Percentiles rank a stretch among this genome's conserved stretches.
Conservation (phyloP, 2,329 filamentous ascomycete genomes). For the Cercospora sesami region DNA sequence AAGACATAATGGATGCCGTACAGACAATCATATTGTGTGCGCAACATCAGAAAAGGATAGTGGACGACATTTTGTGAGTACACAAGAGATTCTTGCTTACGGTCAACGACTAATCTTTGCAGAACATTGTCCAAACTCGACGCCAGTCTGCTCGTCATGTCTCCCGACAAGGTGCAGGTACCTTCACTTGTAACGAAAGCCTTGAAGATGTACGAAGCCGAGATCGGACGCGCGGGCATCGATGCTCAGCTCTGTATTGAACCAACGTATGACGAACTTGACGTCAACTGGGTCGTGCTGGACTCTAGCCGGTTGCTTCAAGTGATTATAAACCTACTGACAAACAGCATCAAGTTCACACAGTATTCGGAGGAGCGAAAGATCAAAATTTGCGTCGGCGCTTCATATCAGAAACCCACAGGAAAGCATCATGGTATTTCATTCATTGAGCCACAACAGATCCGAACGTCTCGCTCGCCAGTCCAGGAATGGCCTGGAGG, state of each 20-base stretch:
- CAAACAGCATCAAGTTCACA: conserved; percentile 52
- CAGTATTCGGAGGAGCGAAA: conserved; percentile 39
- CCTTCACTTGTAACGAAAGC: conserved; percentile 40
- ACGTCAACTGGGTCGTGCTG: conserved; percentile 43
- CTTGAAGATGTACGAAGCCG: conserved; percentile 39
- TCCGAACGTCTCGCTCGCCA: conserved; percentile 26
- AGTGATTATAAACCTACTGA: conserved; percentile 47
- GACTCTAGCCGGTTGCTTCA: conserved; percentile 49
- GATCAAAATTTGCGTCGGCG: conserved; percentile 45
- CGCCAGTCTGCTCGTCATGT: conserved; percentile 46
- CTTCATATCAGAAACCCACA: conserved; percentile 36
- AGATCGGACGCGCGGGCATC: conserved; percentile 34
- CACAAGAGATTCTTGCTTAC: neutral
- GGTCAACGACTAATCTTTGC: neutral
- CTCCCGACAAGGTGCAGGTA: conserved; percentile 43
- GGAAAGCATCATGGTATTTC: conserved; percentile 38
- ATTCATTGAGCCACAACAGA: conserved; percentile 35
- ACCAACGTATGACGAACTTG: conserved; percentile 39
- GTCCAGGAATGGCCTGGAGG: conserved; percentile 40
- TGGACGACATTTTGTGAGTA: conserved; percentile 47
- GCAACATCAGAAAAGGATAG: conserved; percentile 51
- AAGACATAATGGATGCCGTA: conserved; percentile 35
- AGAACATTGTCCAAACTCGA: conserved; percentile 48
- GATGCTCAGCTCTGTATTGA: conserved; percentile 37
- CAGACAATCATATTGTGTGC: conserved; percentile 50